Conservation (phyloP, 306 rosid genomes). For the Vigna nakashimae region DNA sequence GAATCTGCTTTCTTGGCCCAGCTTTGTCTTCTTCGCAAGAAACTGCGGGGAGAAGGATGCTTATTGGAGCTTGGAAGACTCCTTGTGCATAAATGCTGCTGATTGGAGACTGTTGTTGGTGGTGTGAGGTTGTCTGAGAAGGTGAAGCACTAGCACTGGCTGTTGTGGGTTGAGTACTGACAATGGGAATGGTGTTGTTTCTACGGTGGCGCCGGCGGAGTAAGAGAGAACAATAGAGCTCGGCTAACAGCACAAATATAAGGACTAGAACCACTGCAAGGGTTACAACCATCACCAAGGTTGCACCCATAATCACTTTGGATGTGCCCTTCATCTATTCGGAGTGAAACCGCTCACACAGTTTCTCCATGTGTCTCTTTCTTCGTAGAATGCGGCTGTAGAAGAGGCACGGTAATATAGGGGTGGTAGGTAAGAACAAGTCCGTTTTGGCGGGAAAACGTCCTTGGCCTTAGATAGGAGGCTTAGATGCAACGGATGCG, state of each 20-base stretch:
- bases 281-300: conserved; percentile 79
- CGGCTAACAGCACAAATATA: conserved; percentile 77
- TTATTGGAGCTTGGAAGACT: conserved; percentile 78
- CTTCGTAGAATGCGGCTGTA: conserved; percentile 37
- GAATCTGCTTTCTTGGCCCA: conserved; percentile 54
- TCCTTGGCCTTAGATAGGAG: conserved; percentile 33
- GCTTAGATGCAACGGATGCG: conserved; percentile 26
- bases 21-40: conserved; percentile 51
- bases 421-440: conserved; percentile 19
- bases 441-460: conserved; percentile 73
- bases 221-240: conserved; percentile 90
- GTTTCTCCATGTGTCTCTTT: neutral
- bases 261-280: conserved; percentile 82
- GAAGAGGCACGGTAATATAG: conserved; percentile 40
- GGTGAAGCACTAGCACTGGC: conserved; percentile 36
- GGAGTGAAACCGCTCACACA: conserved; percentile 1
- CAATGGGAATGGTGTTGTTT: conserved; percentile 27
- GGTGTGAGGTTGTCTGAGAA: conserved; percentile 36
- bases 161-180: conserved; percentile 30
- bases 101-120: conserved; percentile 51
- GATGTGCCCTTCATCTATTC: conserved; percentile 78
- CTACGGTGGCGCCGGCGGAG: conserved; percentile 73
- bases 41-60: conserved; percentile 63
- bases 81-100: conserved; percentile 68
- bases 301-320: conserved; percentile 86